Conservation (phyloP, 768 basidiomycete species). For the Pleurotus eryngii region DNA sequence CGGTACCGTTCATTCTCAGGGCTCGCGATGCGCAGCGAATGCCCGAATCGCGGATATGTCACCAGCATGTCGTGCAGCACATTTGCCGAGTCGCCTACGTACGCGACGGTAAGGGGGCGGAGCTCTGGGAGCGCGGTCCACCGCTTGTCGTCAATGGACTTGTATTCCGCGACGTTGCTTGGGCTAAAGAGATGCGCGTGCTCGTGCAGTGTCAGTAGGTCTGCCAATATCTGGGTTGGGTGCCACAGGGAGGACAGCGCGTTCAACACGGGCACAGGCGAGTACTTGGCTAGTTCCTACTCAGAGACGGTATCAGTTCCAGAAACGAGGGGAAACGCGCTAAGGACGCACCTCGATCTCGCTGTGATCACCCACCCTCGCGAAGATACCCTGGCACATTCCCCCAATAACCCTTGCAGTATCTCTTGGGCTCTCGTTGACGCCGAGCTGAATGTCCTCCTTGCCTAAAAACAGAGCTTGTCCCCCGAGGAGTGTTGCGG, state of each 20-base stretch:
- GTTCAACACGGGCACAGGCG: conserved; percentile 92
- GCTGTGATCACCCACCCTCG: conserved; percentile 87
- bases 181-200: conserved; percentile 50
- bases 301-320: neutral
- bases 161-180: conserved; percentile 3
- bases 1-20: conserved; percentile 62
- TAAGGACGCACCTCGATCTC: conserved; percentile 77
- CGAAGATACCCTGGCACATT: conserved; percentile 97
- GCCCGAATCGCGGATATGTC: conserved; percentile 87
- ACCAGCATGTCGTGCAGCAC: conserved; percentile 98
- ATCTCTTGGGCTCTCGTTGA: conserved; percentile 87
- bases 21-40: conserved; percentile 79
- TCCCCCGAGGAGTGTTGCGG: conserved; percentile 76
- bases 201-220: conserved; percentile 87
- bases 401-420: conserved; percentile 85
- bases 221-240: conserved; percentile 93
- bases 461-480: conserved; percentile 85
- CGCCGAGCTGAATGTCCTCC: conserved; percentile 93
- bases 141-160: too few species aligned
- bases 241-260: conserved; percentile 96
- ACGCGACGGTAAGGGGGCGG: conserved; percentile 83
- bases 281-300: conserved; percentile 87
- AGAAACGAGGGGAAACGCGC: neutral
- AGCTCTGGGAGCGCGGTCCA: conserved; percentile 41
- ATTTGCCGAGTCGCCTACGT: conserved; percentile 93